Base-by-base conservation (phyloP, 305 asterid genomes). In the Rubia peregrina region DNA sequence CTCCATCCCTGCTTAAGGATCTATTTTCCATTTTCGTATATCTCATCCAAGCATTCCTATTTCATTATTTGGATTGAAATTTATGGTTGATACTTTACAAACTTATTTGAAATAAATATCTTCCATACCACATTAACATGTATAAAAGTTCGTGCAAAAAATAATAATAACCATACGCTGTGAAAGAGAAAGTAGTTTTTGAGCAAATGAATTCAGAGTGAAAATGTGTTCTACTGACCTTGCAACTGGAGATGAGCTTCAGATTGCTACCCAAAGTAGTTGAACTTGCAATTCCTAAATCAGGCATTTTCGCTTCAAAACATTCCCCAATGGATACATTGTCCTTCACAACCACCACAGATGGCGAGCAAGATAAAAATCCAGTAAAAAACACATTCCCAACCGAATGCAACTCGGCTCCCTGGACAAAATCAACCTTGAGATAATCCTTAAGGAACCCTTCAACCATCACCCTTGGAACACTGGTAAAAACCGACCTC, bases 401-500 rank as follows among this genome's bases (percentile, higher is more conserved):
- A 10, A 72, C 43, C 14, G 79, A 71, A 9, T 81, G 87, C 79
- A 91, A 74, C 81, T 91, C 97, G 0, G 97, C 82, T 6, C 95
- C 97, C 3, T 80, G 69, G 36, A 87, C 94, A 1, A 64, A 19
- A 56, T 89, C 90, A 57, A 87, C 91, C 33, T 77, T 40, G 16
- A 91, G 77, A 76, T 91, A 86, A 74, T 89, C 97, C 42, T 83
- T 89, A 11, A 89, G 70, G 69, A 91, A 91, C 12, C 88, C 78
- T 78, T 91, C 92, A 17, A 91, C 96, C 97, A 91, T 89, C n/a
- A 91, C 87, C 62, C 90, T 82, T 0, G 97, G 97, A n/a, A 87
- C 86, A 64, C 80, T 69, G 0, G 97, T 89, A 43, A 89, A 49
- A 0, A 91, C 91, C 5, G 73, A 81, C 59, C 68, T 83, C 17